Evolutionary conservation across 2,329 filamentous ascomycete species (phyloP), one percentile per base, ranked within the genome.

Genomic region (Tothia fuscella): DNA sequence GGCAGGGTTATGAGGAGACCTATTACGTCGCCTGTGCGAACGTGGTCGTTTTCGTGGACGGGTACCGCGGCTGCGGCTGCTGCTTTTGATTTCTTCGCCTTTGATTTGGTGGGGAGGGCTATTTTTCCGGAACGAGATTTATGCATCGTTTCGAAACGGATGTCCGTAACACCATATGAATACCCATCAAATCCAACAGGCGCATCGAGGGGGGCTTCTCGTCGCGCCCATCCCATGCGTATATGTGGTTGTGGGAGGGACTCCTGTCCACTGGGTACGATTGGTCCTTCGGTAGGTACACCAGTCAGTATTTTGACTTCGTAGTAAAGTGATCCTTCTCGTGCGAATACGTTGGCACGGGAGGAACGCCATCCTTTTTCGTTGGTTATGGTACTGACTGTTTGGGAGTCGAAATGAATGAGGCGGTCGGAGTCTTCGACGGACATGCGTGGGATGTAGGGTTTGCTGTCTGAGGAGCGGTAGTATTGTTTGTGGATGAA

Each of bases 121-220:
- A 94, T 89, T 50, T 88, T 82, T 55, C 86, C 86, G n/a, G 88
- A 87, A 37, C 89, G 78, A 48, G 88, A 95, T 67, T 91, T 86
- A 65, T 91, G 86, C 41, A 94, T 83, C 47, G 89, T 89, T 58
- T 96, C 87, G 16, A 91, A 91, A 24, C 81, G 75, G 19, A 88
- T 80, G 54, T 98, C 91, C 32, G 88, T 82, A 44, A 96, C 76
- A 34, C 84, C 89, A 57, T 96, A 96, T 56, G 88, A 93, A 63
- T 96, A 95, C 31, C 82, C 82, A 55, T 93, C 85, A 50, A 86
- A 91, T 1, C 86, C 85, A 0, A 91, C 84, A 0, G 85, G 85
- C 1, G 80, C 82, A 59, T 93, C 86, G 2, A 91, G 64, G 0
- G 82, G 82, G 9, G 85, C 83, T 56, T 93, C 85, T 37, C 85